Percentiles rank a stretch among this genome's conserved stretches.
phyloP scores from a whole-genome alignment of 1,284 basidiomycete genomes.

The Rhizoctonia solani region DNA sequence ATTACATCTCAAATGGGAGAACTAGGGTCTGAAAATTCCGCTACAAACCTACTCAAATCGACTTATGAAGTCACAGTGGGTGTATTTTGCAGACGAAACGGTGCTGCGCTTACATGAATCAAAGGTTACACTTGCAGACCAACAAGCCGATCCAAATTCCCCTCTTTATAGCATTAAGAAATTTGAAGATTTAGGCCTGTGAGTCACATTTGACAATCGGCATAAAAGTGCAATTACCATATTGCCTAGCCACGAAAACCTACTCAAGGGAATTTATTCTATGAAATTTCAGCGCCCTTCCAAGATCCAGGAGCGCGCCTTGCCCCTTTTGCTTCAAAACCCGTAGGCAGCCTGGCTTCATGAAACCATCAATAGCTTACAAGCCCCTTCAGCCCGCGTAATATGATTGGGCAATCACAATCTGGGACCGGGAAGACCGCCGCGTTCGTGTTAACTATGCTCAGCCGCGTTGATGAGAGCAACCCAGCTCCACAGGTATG shows the following conservation, averaged over 20 bases:
- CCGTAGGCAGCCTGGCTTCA: conserved; percentile 64
- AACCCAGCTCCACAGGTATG: conserved; percentile 82
- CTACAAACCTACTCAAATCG: conserved; percentile 19
- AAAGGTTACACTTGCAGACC: conserved; percentile 95
- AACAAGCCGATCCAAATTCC: conserved; percentile 95
- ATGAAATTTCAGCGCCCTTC: conserved; percentile 98
- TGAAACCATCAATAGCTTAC: conserved; percentile 6
- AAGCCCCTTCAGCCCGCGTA: conserved; percentile 68
- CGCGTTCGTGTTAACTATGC: conserved; percentile 97
- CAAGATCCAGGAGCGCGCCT: conserved; percentile 97
- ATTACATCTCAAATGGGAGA: conserved; percentile 17
- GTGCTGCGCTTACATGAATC: neutral
- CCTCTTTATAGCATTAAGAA: conserved; percentile 93
- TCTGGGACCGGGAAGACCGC: conserved; percentile 99
- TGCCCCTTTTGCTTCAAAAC: conserved; percentile 88
- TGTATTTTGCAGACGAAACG: neutral
- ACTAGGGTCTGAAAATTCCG: conserved; percentile 12
- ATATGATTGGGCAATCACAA: conserved; percentile 99
- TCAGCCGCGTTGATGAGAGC: conserved; percentile 88
- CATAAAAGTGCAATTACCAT: conserved; percentile 38
- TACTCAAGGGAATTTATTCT: conserved; percentile 95
- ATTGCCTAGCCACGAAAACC: conserved; percentile 71
- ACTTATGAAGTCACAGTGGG: conserved; percentile 26
- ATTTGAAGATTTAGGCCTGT: conserved; percentile 95
- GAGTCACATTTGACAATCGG: conserved; percentile 43